phyloP scores from a whole-genome alignment of 2,329 filamentous ascomycete species.

The Ophiobolus disseminans region DNA sequence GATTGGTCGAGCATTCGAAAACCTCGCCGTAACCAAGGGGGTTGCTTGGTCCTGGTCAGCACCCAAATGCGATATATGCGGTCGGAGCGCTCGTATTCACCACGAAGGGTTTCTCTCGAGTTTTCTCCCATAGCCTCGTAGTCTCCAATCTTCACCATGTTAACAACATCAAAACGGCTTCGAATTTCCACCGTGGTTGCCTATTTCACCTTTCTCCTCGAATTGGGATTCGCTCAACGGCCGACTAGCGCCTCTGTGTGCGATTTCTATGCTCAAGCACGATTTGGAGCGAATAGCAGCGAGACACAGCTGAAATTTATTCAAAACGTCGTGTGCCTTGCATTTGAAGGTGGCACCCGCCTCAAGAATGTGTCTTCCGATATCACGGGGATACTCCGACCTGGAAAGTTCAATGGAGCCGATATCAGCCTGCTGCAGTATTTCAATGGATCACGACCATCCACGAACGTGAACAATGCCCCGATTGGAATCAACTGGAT shows the following conservation, averaged over 20 bases:
- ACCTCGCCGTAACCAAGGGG: not conserved
- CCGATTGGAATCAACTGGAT: constrained; percentile 7
- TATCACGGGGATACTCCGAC: constrained; percentile 2
- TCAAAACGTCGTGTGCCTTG: constrained; percentile 4
- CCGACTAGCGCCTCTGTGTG: constrained; percentile 1
- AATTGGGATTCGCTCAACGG: not conserved
- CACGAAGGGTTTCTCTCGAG: not conserved
- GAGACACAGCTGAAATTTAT: constrained; percentile 6
- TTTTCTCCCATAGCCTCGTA: not conserved
- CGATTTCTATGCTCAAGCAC: constrained; percentile 2
- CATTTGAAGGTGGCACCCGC: constrained; percentile 2
- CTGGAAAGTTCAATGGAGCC: constrained; percentile 1
- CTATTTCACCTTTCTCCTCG: not conserved
- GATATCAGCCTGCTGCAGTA: constrained; percentile 1
- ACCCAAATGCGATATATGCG: not conserved
- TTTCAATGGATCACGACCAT: constrained; percentile 4
- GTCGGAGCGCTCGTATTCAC: not conserved
- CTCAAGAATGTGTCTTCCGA: constrained; percentile 3
- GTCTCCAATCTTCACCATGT: not conserved
- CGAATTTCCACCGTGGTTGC: not conserved
- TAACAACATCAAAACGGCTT: not conserved
- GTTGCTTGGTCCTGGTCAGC: not conserved
- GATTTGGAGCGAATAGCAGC: constrained; percentile 3
- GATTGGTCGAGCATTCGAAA: not conserved
- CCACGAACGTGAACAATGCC: constrained; percentile 7